Base-by-base conservation (phyloP, 495 filamentous ascomycete species). In the Aspergillus ostianus region DNA sequence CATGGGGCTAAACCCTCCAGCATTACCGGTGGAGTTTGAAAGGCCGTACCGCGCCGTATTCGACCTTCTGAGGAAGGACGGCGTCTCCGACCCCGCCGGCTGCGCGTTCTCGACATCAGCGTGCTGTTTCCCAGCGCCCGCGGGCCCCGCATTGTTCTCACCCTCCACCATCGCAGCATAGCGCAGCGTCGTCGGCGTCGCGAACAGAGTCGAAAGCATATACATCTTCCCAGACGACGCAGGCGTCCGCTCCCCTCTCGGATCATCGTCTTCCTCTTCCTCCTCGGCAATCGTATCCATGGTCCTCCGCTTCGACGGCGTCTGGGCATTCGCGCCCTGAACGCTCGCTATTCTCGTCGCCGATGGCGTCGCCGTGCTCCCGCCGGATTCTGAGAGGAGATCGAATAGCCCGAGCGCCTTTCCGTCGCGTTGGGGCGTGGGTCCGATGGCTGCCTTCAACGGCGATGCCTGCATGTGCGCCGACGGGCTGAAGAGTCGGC, bases 391-490 rank as follows among this genome's bases (percentile, higher is more conserved):
- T 21, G 84, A 83, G 6, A 96, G 80, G 27, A 92, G 79, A 69
- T 98, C 94, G 66, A 98, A 98, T n/a, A 98, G 73, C 4, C 94
- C 93, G 0, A 98, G 77, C 1, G 94, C 84, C 45, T 84, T 85
- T 13, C 94, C 94, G 71, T 96, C 90, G 59, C 88, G 89, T 64
- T 97, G 93, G 2, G 94, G 94, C 2, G 94, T 98, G 2, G 93
- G 93, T 7, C 92, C 92, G 62, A 97, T 82, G 20, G 74, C 71
- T 47, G 71, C 56, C 45, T 77, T 77, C 8, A 77, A 57, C 3
- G 75, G 77, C 6, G 73, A 64, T 20, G 71, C 66, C 30, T 69
- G 65, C 29, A 64, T 55, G 71, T 66, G 84, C 50, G 63, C 76
- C 58, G 76, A 77, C 1, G 86, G 87, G 58, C 85, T 87, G 73